Evolutionary conservation across 2,329 filamentous ascomycete genomes (phyloP).

Genomic region (Pestalotiopsis sp.): DNA sequence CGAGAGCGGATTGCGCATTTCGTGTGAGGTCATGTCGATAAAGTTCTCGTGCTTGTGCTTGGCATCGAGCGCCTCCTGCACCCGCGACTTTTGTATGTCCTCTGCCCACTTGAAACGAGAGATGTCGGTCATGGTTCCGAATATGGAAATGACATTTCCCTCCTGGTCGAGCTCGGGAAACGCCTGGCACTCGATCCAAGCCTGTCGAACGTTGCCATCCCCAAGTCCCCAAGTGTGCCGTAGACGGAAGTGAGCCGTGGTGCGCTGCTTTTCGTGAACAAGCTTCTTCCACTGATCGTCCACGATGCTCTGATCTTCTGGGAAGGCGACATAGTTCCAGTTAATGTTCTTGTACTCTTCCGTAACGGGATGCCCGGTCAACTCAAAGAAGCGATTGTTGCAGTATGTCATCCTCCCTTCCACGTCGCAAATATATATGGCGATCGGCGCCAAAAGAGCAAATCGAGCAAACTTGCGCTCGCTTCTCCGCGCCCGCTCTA

Average conservation of each 20-base stretch:
- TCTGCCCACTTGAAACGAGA: constrained; percentile 85
- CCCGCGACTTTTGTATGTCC: constrained; percentile 74
- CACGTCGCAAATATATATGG: constrained; percentile 81
- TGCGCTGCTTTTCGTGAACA: constrained; percentile 60
- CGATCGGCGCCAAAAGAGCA: constrained; percentile 82
- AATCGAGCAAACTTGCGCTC: constrained; percentile 82
- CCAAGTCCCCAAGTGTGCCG: constrained; percentile 67
- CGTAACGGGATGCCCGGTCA: constrained; percentile 64
- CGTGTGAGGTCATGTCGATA: constrained; percentile 74
- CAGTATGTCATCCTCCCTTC: constrained; percentile 74
- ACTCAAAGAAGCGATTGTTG: constrained; percentile 78
- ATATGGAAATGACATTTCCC: constrained; percentile 71
- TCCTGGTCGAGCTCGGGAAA: constrained; percentile 70
- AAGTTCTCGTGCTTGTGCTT: constrained; percentile 75
- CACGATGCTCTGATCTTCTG: constrained; percentile 64
- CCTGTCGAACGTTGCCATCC: constrained; percentile 62
- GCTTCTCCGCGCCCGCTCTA: constrained; percentile 60
- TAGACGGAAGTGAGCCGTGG: constrained; percentile 76
- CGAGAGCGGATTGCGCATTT: constrained; percentile 76
- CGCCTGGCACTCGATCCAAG: constrained; percentile 75
- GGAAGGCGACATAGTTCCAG: constrained; percentile 73
- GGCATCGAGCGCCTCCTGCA: constrained; percentile 79
- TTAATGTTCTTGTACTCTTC: constrained; percentile 58
- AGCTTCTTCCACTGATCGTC: constrained; percentile 64
- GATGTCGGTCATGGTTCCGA: constrained; percentile 83